phyloP scores from a whole-genome alignment of 257 asterid species.

The Petrea volubilis region DNA sequence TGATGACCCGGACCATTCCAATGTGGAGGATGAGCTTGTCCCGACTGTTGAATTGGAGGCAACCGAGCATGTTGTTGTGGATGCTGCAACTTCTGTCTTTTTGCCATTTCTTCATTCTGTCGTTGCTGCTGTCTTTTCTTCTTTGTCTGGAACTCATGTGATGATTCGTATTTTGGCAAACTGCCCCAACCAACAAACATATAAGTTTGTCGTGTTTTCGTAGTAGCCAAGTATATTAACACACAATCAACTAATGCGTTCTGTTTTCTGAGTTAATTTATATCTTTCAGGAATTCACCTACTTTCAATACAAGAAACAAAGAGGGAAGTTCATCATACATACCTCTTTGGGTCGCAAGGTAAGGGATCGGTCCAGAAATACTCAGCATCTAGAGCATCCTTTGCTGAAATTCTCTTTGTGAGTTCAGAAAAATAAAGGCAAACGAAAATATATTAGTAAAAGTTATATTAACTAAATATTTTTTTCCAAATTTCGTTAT shows the following conservation, averaged over 20 bases:
- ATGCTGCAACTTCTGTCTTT: constrained; percentile 73
- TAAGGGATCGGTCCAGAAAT: constrained; percentile 95
- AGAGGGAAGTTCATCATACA: background rate
- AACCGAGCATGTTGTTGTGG: constrained; percentile 82
- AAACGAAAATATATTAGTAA: constrained; percentile 7
- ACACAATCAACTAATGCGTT: background rate
- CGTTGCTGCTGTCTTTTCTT: constrained; percentile 90
- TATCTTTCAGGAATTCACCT: background rate
- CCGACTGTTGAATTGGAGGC: constrained; percentile 83
- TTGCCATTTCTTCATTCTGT: constrained; percentile 84
- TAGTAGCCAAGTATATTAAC: background rate
- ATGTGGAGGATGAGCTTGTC: constrained; percentile 66
- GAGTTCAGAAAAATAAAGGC: constrained; percentile 23
- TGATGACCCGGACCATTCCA: constrained; percentile 66
- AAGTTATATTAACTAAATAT: background rate
- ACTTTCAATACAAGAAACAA: constrained; percentile 8
- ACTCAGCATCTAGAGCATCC: constrained; percentile 96
- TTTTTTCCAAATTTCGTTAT: background rate
- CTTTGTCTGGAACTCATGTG: constrained; percentile 98
- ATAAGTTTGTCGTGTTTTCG: background rate
- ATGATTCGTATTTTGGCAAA: constrained; percentile 88
- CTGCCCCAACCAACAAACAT: constrained; percentile 33
- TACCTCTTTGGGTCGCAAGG: constrained; percentile 98
- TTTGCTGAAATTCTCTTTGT: constrained; percentile 82
- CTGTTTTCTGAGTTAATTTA: background rate